Conservation (phyloP, 805 yeast genomes). For the Wickerhamomyces sydowiorum region DNA sequence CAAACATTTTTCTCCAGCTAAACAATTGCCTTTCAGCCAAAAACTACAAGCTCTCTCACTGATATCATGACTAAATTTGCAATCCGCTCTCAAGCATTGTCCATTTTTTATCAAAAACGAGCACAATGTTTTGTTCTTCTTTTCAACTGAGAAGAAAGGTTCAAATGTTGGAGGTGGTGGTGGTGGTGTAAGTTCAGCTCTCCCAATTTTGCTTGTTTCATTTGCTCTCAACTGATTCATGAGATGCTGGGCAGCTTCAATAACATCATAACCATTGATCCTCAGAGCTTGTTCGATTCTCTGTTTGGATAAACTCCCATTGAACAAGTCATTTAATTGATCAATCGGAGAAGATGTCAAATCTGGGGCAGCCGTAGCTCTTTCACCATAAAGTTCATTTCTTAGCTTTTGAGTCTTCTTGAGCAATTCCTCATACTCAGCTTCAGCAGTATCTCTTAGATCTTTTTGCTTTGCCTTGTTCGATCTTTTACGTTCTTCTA, state of each 20-base stretch:
- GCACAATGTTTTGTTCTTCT: conserved; percentile 26
- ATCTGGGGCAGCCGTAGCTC: conserved; percentile 1
- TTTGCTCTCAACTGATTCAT: conserved; percentile 14
- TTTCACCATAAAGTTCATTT: conserved; percentile 15
- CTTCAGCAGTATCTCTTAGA: background rate
- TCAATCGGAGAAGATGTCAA: conserved; percentile 30
- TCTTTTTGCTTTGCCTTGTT: background rate
- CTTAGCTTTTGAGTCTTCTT: conserved; percentile 14
- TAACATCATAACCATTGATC: conserved; percentile 30
- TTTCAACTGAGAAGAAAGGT: conserved; percentile 6
- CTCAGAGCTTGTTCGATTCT: conserved; percentile 32
- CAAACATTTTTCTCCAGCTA: conserved; percentile 35
- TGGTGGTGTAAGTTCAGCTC: background rate
- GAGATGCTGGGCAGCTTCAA: conserved; percentile 17
- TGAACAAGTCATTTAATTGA: conserved; percentile 27
- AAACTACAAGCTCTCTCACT: conserved; percentile 36
- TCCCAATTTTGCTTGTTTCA: too few relatives aligned
- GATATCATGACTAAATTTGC: conserved; percentile 40
- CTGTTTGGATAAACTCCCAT: conserved; percentile 23
- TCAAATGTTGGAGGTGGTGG: background rate
- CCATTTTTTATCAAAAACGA: conserved; percentile 37
- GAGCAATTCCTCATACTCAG: conserved; percentile 14
- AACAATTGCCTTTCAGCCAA: conserved; percentile 40
- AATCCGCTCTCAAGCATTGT: conserved; percentile 36
- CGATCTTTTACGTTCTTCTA: conserved; percentile 2